Evolutionary conservation across 805 yeast genomes (phyloP).

Genomic region (Suhomyces prunicola): DNA sequence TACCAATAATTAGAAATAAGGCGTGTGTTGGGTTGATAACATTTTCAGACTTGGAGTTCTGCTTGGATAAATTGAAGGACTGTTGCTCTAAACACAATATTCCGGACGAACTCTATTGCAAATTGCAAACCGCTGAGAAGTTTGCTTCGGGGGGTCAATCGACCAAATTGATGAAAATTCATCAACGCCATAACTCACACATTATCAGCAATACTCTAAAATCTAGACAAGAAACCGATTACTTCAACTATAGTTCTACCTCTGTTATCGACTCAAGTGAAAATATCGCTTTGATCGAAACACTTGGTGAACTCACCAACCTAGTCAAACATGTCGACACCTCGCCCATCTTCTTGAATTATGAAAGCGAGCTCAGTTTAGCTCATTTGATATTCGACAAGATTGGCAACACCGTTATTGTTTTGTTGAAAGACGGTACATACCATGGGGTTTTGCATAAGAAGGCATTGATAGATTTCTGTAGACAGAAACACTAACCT

Average conservation of each 20-base stretch:
- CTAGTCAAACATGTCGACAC: constrained; percentile 42
- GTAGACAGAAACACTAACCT: constrained; percentile 15
- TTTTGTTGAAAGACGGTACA: constrained; percentile 42
- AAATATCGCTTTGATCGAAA: constrained; percentile 9
- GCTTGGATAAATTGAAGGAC: constrained; percentile 43
- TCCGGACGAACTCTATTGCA: constrained; percentile 29
- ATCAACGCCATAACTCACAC: constrained; percentile 1
- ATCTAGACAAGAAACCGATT: constrained; percentile 14
- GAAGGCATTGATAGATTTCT: constrained; percentile 48
- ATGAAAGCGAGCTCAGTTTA: constrained; percentile 46
- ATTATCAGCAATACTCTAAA: not conserved
- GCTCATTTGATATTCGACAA: constrained; percentile 51
- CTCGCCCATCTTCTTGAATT: constrained; percentile 46
- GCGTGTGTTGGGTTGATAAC: constrained; percentile 45
- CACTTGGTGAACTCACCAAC: constrained; percentile 31
- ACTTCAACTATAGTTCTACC: constrained; percentile 23
- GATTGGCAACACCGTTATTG: constrained; percentile 50
- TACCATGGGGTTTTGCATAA: constrained; percentile 53
- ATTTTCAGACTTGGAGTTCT: constrained; percentile 50
- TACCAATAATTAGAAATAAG: constrained; percentile 42
- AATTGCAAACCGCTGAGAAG: constrained; percentile 9
- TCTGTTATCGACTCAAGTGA: constrained; percentile 5
- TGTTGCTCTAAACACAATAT: constrained; percentile 22
- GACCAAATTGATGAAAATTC: not conserved
- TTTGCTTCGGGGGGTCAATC: not conserved